These are phyloP conservation scores for Dothideomycetes sp. DNA, from an alignment of 2,329 filamentous ascomycete species.

Conservation along the genomic window DNA sequence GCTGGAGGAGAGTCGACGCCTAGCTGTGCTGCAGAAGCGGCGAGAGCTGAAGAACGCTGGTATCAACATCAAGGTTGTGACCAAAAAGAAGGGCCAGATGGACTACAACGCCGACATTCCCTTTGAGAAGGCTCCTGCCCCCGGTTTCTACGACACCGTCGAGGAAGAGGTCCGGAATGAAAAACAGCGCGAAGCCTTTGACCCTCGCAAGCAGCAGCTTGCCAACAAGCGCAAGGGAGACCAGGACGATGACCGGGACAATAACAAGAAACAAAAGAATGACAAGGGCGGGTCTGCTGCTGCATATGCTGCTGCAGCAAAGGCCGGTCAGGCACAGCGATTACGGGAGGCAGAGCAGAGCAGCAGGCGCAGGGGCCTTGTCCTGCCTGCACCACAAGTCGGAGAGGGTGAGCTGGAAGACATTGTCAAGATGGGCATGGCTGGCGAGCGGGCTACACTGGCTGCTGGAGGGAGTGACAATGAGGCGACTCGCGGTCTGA, in stretches of 20 bases:
- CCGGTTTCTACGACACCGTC: slow-evolving; percentile 85
- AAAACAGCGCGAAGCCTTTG: slow-evolving; percentile 70
- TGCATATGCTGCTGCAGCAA: slow-evolving; percentile 75
- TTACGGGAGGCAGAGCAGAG: slow-evolving; percentile 94
- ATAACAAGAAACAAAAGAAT: slow-evolving; percentile 74
- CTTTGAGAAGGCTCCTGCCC: slow-evolving; percentile 81
- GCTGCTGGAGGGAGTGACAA: slow-evolving; percentile 71
- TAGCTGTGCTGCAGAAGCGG: slow-evolving; percentile 87
- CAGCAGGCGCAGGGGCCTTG: slow-evolving; percentile 78
- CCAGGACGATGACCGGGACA: slow-evolving; percentile 66
- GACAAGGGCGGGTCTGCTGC: slow-evolving; percentile 63
- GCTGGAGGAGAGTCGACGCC: slow-evolving; percentile 81
- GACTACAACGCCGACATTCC: slow-evolving; percentile 99
- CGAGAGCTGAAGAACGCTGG: slow-evolving; percentile 94
- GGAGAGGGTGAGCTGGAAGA: slow-evolving; percentile 88
- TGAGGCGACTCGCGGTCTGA: slow-evolving; percentile 69
- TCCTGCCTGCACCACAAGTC: slow-evolving; percentile 80
- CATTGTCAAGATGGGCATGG: slow-evolving; percentile 97
- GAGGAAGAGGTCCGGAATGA: slow-evolving; percentile 79
- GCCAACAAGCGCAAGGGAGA: slow-evolving; percentile 91
- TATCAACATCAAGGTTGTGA: slow-evolving; percentile 93
- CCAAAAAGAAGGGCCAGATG: slow-evolving; percentile 91
- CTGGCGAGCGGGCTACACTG: slow-evolving; percentile 72
- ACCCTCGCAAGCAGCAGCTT: slow-evolving; percentile 84
- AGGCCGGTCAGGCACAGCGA: slow-evolving; percentile 88